Percentiles rank a stretch among this genome's conserved stretches.
Conservation (phyloP, 2,329 filamentous ascomycete species). For the Diaporthe citriasiana region DNA sequence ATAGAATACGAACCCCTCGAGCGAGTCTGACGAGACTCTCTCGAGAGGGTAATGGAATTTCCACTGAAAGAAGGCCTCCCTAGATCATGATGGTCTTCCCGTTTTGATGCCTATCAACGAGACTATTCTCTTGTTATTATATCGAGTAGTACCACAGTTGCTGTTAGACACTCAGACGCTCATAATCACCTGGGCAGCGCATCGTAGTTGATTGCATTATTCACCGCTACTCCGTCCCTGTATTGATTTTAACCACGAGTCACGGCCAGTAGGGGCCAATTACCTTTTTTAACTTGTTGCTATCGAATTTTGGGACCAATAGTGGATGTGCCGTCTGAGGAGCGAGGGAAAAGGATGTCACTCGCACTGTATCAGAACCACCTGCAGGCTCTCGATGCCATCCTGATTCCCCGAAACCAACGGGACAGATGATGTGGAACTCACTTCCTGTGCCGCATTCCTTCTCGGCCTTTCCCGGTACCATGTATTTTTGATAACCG, state of each 20-base stretch:
- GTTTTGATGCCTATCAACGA: not conserved
- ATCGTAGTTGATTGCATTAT: not conserved
- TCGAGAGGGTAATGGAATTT: too few species aligned
- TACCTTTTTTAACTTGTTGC: too few species aligned
- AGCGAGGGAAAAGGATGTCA: too few species aligned
- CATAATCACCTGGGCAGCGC: not conserved
- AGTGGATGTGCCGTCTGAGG: too few species aligned
- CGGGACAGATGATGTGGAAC: not conserved
- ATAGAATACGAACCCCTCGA: not conserved
- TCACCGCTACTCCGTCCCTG: not conserved
- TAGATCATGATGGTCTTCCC: not conserved
- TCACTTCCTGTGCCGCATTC: not conserved
- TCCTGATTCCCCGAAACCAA: not conserved
- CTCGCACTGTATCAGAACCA: too few species aligned
- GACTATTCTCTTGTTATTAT: not conserved
- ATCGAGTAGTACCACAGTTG: not conserved
- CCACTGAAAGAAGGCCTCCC: not conserved
- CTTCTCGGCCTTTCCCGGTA: not conserved
- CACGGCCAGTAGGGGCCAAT: too few species aligned
- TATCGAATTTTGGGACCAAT: too few species aligned
- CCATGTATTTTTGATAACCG: not conserved
- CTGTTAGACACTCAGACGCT: not conserved
- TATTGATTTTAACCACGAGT: too few species aligned
- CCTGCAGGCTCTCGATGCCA: not conserved
- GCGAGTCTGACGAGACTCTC: not conserved